Evolutionary conservation across 805 yeast species (phyloP), one percentile per base, ranked within the genome.

Genomic region (Zygosaccharomyces siamensis): DNA sequence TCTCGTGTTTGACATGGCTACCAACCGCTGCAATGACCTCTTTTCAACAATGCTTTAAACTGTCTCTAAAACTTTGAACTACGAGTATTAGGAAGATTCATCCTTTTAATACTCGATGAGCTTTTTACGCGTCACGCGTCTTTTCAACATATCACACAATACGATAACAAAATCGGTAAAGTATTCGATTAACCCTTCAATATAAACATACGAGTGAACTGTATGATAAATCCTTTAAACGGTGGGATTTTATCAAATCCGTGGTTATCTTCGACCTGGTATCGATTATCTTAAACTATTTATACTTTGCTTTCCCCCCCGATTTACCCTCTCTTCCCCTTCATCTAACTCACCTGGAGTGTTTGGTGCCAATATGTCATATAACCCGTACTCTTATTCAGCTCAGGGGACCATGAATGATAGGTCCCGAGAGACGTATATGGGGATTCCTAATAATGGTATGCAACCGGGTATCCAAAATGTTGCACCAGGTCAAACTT

Each of bases 321-420:
- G 33, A 6, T n/a, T 12, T 31, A 5, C 10, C 10, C 40, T 20
- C 24, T 14, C 30, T 41, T 28, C 12, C 20, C 10, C 14, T 18
- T 24, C 28, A 23, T 41, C 14, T 11, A 21, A 21, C 37, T 14
- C 10, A 18, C n/a, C 12, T 18, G 11, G 23, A 23, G 27, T 14
- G 16, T 23, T 28, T 23, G 24, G 14, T 24, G 7, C 35, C 44
- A 28, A 4, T 20, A 71, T 71, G 75, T 64, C 75, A 1, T 74
- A 74, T 61, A 75, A 75, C 59, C 79, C 80, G n/a, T 76, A 76
- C 56, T 71, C 74, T 3, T 63, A 64, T 26, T 57, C 66, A 6
- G 60, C 56, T 16, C 48, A 40, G 11, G 46, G 45, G 27, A 46
- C 58, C 4, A 52, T 59, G 21, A 57, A 51, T 35, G 59, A 54